Base-by-base conservation (phyloP, 2,329 filamentous ascomycete species). In the Nemania sp. region DNA sequence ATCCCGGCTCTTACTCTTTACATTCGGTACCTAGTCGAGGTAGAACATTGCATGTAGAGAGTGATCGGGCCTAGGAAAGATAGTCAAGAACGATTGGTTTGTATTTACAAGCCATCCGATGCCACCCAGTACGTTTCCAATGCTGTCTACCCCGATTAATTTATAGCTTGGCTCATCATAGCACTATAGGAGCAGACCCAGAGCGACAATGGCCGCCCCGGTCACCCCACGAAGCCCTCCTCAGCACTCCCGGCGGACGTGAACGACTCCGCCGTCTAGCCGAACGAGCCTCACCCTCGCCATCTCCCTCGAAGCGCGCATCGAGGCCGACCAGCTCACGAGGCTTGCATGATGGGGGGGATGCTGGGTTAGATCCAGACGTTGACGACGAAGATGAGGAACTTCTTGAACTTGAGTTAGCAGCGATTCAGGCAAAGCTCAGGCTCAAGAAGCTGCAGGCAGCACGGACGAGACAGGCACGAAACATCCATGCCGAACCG, bases 381-480 rank as follows among this genome's bases (percentile, higher is more conserved):
- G 19, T 52, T 8, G 74, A 77, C 4, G 80, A 84, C 8, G 84
- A 86, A 0, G 87, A 90, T 4, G 88, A 95, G 6, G 92, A 97
- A 75, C 95, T 86, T 1, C 74, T 97, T 28, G 84, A 95, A 67
- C 75, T 99, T 58, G 86, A 96, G 69, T 76, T 97, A 5, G 86
- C 92, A 60, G 91, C 90, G 50, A 96, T 99, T 54, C 87, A 97
- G 71, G 91, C 92, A 6, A 86, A 88, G 56, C 74, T 97, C 47
- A 94, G 88, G 71, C 73, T 97, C 60, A 97, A 97, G 72, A 91
- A 88, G 66, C 75, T 97, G 12, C 89, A 94, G 69, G 86, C 86
- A 67, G 72, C 82, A 70, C 83, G 79, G 66, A 73, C 77, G 53
- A 70, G 57, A 51, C 69, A 64, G 57, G 63, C 57, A 26, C 45